phyloP scores from a whole-genome alignment of 371 early-diverging fungal genomes.

The Apophysomyces elegans region DNA sequence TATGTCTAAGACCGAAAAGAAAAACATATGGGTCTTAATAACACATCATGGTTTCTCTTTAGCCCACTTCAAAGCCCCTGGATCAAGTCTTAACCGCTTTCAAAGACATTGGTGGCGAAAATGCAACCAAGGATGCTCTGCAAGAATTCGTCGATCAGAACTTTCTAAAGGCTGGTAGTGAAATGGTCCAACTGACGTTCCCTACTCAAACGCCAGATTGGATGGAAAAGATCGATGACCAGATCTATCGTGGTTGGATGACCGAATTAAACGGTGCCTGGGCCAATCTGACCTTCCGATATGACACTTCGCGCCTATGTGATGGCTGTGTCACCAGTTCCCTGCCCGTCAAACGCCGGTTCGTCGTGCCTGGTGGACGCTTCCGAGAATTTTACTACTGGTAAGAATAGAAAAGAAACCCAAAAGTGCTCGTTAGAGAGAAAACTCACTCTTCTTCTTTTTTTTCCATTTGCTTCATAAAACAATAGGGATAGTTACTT shows the following conservation, averaged over 20 bases:
- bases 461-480: neutral
- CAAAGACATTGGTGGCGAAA: conserved; percentile 46
- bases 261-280: conserved; percentile 58
- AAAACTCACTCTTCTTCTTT: neutral
- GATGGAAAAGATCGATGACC: conserved; percentile 52
- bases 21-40: too few relatives aligned
- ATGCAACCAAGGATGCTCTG: conserved; percentile 51
- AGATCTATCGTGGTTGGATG: conserved; percentile 57
- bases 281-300: conserved; percentile 61
- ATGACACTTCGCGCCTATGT: conserved; percentile 55
- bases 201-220: conserved; percentile 42
- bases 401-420: conserved; percentile 30
- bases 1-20: conserved; percentile 16
- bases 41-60: neutral
- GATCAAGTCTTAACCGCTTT: conserved; percentile 60
- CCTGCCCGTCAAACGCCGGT: conserved; percentile 61
- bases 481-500: conserved; percentile 76
- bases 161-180: conserved; percentile 48
- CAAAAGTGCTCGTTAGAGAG: neutral
- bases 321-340: conserved; percentile 60
- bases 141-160: conserved; percentile 60
- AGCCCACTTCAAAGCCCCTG: conserved; percentile 66
- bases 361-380: conserved; percentile 91
- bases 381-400: conserved; percentile 93
- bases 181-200: conserved; percentile 15